Percentiles rank a stretch among this genome's conserved stretches.
Evolutionary conservation across 2,329 filamentous ascomycete species (phyloP).

Genomic region (Orbilia blumenaviensis): DNA sequence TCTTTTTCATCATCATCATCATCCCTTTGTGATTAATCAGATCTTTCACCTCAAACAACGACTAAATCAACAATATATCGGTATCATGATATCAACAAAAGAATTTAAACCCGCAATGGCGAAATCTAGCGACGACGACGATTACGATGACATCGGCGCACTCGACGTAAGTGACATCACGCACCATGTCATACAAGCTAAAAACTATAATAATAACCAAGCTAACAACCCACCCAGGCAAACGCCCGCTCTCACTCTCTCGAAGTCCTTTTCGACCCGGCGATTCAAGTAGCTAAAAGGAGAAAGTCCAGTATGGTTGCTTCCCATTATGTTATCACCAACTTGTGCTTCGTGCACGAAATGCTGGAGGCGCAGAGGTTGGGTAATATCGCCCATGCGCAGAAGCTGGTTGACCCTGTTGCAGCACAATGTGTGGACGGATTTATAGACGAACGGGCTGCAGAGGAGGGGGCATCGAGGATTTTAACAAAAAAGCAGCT

Average conservation of each 20-base stretch:
- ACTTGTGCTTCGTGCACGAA: slow-evolving; percentile 72
- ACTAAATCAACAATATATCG: neutral
- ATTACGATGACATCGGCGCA: slow-evolving; percentile 20
- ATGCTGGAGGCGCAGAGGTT: slow-evolving; percentile 69
- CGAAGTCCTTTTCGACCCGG: slow-evolving; percentile 71
- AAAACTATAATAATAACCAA: neutral
- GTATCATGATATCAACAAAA: neutral
- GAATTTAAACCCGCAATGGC: slow-evolving; percentile 26
- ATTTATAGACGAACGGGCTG: slow-evolving; percentile 57
- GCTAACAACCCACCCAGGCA: neutral
- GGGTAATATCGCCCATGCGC: slow-evolving; percentile 60
- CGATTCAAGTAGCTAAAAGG: slow-evolving; percentile 67
- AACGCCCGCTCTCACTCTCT: slow-evolving; percentile 29
- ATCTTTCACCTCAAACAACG: neutral
- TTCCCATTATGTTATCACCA: slow-evolving; percentile 63
- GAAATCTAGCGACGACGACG: slow-evolving; percentile 10
- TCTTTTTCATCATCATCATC: neutral
- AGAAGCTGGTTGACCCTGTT: slow-evolving; percentile 58
- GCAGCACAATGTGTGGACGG: slow-evolving; percentile 46
- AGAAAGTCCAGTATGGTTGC: slow-evolving; percentile 73
- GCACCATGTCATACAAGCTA: neutral
- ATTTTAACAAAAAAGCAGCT: slow-evolving; percentile 93
- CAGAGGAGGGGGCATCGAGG: slow-evolving; percentile 69
- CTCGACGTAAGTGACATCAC: slow-evolving; percentile 50
- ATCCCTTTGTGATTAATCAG: neutral